Evolutionary conservation across 257 asterid genomes (phyloP), one percentile per base, ranked within the genome.

Genomic region (Echium plantagineum): DNA sequence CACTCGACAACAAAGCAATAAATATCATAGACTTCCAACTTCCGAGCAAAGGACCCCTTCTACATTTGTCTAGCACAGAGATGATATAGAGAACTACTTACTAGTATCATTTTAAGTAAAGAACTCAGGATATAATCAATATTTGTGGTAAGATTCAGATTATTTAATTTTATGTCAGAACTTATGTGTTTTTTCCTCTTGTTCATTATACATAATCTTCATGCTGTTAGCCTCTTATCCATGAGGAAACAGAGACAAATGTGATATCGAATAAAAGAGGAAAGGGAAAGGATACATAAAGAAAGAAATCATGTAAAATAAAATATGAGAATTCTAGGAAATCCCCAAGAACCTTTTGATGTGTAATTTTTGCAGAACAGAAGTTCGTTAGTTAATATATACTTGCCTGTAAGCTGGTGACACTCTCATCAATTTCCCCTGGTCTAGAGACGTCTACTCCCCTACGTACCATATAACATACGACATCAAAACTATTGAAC

Each of bases 391-490:
- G 13, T 35, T 35, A 13, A 42, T 22, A n/a, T 59, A 55, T 53
- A 63, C 69, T 18, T 66, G 84, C 97, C 95, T 93, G 89, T 80
- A 93, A 70, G 78, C 87, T 73, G 61, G 87, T 63, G 69, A 81
- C 75, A 62, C 81, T 84, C 55, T 81, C 90, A 21, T 86, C 88
- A 21, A 66, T 75, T n/a, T 86, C 99, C 64, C 96, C 97, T 9
- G 91, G 87, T 64, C 85, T 73, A 32, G 95, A 71, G 72, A 76
- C 94, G 52, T 85, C 90, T 32, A 85, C 81, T 53, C 97, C 96
- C 94, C 97, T 93, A 68, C 59, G 62, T 61, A 72, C 19, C 67
- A 70, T 58, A 74, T 64, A 21, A 42, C 49, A 60, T 59, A 60
- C 7, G 31, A 48, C 20, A 32, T 22, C 48, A 55, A 26, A 65